Percentiles rank a stretch among this genome's conserved stretches.
Evolutionary conservation across 2,329 filamentous ascomycete genomes (phyloP).

Genomic region (Leptographium radiaticola): DNA sequence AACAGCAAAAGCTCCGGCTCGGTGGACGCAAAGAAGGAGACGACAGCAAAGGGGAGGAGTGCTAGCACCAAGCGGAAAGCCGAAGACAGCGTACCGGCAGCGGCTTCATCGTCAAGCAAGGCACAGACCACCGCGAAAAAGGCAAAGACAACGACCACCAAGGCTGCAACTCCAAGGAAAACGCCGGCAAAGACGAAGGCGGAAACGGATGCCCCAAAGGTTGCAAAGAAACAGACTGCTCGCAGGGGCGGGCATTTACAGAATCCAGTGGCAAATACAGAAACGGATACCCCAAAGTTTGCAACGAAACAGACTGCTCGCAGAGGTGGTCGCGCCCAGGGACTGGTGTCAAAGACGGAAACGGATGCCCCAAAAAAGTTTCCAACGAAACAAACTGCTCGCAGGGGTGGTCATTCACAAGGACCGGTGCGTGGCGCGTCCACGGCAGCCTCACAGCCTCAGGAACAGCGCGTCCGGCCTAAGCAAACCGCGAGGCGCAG

Average conservation of each 20-base stretch:
- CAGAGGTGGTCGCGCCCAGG: not conserved
- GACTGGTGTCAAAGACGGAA: not conserved
- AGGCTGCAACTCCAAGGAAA: not conserved
- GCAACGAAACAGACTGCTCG: constrained; percentile 1
- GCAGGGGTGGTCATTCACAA: not conserved
- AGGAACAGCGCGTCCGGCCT: not conserved
- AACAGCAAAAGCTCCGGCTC: not conserved
- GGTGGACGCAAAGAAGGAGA: not conserved
- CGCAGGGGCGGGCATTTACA: constrained; percentile 1
- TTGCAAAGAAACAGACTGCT: not conserved
- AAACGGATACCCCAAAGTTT: not conserved
- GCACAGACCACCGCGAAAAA: not conserved
- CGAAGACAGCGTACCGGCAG: not conserved
- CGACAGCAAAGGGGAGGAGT: not conserved
- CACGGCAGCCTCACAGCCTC: not conserved
- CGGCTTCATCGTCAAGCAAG: not conserved
- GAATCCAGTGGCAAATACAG: not conserved
- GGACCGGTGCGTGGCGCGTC: not conserved
- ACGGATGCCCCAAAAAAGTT: too few relatives aligned
- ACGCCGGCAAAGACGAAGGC: not conserved
- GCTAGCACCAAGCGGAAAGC: not conserved
- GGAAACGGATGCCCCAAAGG: too few relatives aligned
- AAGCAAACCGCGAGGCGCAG: constrained; percentile 1
- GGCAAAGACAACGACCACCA: not conserved
- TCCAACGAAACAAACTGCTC: not conserved